A percentile compares a stretch with the other conserved stretches of the same genome.
These are phyloP conservation scores for Coriolopsis trogii DNA, from an alignment of 1,284 basidiomycete species.

Conservation along the genomic window DNA sequence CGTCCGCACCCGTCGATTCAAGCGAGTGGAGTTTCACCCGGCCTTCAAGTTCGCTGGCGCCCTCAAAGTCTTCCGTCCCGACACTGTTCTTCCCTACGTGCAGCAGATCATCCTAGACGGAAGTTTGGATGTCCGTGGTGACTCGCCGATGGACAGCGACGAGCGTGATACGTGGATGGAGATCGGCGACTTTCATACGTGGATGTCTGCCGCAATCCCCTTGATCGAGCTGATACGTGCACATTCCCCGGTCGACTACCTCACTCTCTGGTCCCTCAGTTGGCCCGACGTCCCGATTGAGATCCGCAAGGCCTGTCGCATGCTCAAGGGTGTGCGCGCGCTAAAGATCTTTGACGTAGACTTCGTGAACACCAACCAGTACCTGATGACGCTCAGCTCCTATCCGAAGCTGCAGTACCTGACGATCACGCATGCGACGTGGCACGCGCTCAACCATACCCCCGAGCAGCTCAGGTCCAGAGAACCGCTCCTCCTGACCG, in stretches of 20 bases:
- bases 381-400: constrained; percentile 10
- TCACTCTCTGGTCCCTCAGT: constrained; percentile 8
- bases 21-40: not conserved
- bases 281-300: constrained; percentile 5
- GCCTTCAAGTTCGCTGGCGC: not conserved
- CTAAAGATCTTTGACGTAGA: constrained; percentile 4
- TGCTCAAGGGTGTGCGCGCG: constrained; percentile 1
- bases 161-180: not conserved
- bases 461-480: constrained; percentile 2
- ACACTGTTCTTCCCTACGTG: constrained; percentile 7
- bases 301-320: constrained; percentile 1
- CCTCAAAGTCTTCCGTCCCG: not conserved
- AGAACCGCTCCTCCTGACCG: constrained; percentile 13
- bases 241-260: constrained; percentile 1
- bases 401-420: constrained; percentile 8
- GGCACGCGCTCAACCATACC: constrained; percentile 2
- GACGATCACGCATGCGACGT: not conserved
- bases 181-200: too few relatives aligned
- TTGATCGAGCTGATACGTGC: not conserved
- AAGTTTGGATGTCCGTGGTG: too few relatives aligned
- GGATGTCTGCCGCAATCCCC: too few relatives aligned
- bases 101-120: constrained; percentile 7
- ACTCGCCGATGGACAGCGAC: too few relatives aligned
- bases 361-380: constrained; percentile 17
- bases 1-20: constrained; percentile 7